Evolutionary conservation across 2,329 filamentous ascomycete genomes (phyloP).

Genomic region (Sarocladium brachiariae): DNA sequence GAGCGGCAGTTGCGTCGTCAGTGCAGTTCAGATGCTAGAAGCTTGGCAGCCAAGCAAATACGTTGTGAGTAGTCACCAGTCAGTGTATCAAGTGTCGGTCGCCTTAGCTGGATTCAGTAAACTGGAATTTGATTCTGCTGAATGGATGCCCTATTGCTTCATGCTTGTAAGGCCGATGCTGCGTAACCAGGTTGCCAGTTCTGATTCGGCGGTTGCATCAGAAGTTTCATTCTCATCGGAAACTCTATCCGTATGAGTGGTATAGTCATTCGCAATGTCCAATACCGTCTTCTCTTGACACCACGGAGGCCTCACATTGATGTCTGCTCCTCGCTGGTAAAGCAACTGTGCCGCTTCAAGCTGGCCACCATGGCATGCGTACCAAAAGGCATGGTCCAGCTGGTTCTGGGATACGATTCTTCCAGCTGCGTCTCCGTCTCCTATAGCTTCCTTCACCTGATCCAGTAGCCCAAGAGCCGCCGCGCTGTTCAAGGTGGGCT

Average conservation of each 20-base stretch:
- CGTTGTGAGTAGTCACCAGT: too few relatives aligned
- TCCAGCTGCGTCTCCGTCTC: not conserved
- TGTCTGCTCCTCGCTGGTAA: constrained; percentile 8
- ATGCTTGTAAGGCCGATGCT: not conserved
- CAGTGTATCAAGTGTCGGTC: too few relatives aligned
- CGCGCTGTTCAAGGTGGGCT: constrained; percentile 12
- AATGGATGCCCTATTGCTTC: not conserved
- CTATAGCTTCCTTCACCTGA: constrained; percentile 9
- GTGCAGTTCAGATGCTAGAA: too few relatives aligned
- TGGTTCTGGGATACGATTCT: constrained; percentile 8
- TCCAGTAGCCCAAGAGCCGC: constrained; percentile 14
- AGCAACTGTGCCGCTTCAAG: constrained; percentile 12
- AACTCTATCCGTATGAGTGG: too few relatives aligned
- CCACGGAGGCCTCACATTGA: constrained; percentile 35
- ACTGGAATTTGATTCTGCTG: too few relatives aligned
- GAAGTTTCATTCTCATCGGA: not conserved
- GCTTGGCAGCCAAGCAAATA: too few relatives aligned
- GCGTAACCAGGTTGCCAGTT: not conserved
- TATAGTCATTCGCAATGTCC: not conserved
- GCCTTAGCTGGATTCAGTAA: too few relatives aligned
- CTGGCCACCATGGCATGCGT: constrained; percentile 15
- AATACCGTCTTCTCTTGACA: constrained; percentile 31
- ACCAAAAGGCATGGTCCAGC: constrained; percentile 13
- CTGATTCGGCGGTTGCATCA: not conserved
- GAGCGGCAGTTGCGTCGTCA: too few relatives aligned